A percentile compares a stretch with the other conserved stretches of the same genome.
phyloP scores from a whole-genome alignment of 805 yeast species.

The Yamadazyma takamatsuzukensis region DNA sequence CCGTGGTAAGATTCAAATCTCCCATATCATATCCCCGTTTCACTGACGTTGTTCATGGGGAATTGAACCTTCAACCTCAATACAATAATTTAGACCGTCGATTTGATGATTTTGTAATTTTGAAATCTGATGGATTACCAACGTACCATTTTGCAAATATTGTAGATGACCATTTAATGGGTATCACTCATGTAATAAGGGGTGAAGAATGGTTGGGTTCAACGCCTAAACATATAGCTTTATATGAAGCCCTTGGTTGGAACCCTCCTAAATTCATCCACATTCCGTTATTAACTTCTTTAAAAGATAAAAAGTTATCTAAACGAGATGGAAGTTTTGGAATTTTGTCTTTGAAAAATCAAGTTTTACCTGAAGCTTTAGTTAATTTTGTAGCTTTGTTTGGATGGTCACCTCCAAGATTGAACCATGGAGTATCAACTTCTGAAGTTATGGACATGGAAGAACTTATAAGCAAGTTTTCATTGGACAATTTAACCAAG shows the following conservation, averaged over 20 bases:
- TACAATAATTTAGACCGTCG: conserved; percentile 64
- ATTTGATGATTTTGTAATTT: conserved; percentile 82
- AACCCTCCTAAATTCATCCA: conserved; percentile 77
- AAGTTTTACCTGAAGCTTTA: conserved; percentile 78
- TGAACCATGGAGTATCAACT: conserved; percentile 40
- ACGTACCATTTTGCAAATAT: conserved; percentile 97
- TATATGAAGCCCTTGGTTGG: conserved; percentile 88
- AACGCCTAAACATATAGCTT: conserved; percentile 88
- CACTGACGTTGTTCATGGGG: conserved; percentile 75
- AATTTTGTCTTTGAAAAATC: conserved; percentile 51
- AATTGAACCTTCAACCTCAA: conserved; percentile 74
- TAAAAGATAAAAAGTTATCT: conserved; percentile 71
- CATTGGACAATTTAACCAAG: conserved; percentile 72
- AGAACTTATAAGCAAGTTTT: conserved; percentile 54
- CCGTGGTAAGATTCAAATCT: conserved; percentile 67
- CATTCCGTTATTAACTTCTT: conserved; percentile 79
- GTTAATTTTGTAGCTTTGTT: conserved; percentile 82
- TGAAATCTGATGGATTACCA: conserved; percentile 93
- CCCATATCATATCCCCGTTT: conserved; percentile 70
- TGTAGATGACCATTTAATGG: conserved; percentile 90
- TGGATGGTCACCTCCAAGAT: conserved; percentile 90
- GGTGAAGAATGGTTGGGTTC: conserved; percentile 99
- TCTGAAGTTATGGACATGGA: conserved; percentile 51
- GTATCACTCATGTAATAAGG: conserved; percentile 87
- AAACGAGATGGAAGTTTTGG: conserved; percentile 84